Percentiles rank a stretch among this genome's conserved stretches.
These are phyloP conservation scores for Eragrostis tef DNA, from an alignment of 202 grass and related monocot genomes.

Conservation along the genomic window DNA sequence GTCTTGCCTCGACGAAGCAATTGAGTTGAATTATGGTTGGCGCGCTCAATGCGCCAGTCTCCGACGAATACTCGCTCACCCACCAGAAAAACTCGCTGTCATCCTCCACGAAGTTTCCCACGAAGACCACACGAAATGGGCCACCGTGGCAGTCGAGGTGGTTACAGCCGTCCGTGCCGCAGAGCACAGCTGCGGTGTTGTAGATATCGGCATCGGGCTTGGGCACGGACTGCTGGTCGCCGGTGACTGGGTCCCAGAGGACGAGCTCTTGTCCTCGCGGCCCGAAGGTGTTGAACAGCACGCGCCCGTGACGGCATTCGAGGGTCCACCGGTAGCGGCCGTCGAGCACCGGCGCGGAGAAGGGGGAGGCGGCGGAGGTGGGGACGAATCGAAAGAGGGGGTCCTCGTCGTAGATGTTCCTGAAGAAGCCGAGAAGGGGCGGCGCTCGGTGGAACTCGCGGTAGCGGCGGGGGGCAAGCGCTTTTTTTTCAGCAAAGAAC, in stretches of 20 bases:
- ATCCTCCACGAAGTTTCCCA: not conserved
- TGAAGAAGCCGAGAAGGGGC: constrained; percentile 27
- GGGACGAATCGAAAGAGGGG: constrained; percentile 6
- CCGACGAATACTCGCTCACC: constrained; percentile 11
- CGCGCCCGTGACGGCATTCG: constrained; percentile 40
- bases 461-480: constrained; percentile 40
- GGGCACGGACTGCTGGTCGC: not conserved
- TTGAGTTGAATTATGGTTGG: not conserved
- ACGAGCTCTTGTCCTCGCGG: not conserved
- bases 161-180: constrained; percentile 4
- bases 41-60: not conserved
- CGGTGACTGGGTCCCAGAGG: constrained; percentile 31
- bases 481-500: too few species aligned
- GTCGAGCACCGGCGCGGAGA: not conserved
- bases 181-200: constrained; percentile 23
- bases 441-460: constrained; percentile 30
- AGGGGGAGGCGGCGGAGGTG: not conserved
- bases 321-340: not conserved
- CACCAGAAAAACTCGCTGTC: not conserved
- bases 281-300: not conserved
- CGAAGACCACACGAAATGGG: constrained; percentile 1
- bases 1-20: constrained; percentile 2
- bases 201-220: too few species aligned
- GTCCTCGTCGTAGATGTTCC: not conserved
- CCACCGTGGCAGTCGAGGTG: constrained; percentile 35